Conservation (phyloP, 495 filamentous ascomycete species). For the Coniosporium apollinis region DNA sequence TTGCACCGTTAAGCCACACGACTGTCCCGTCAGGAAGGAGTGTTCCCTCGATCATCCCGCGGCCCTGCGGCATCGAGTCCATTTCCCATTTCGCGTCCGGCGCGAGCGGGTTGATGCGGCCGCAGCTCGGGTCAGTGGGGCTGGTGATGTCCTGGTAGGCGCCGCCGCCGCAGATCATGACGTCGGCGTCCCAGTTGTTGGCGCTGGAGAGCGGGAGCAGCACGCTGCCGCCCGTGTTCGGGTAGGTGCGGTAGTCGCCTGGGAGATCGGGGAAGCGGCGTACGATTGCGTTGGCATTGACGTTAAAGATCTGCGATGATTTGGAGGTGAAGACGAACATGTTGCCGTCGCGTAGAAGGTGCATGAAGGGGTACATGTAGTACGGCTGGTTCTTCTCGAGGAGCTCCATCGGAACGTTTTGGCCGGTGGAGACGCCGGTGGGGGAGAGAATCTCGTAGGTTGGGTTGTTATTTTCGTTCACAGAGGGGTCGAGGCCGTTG, state of each 20-base stretch:
- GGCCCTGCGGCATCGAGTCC: conserved; percentile 45
- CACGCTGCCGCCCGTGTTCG: conserved; percentile 44
- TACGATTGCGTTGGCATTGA: conserved; percentile 23
- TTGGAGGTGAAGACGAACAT: conserved; percentile 41
- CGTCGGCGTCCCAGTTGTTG: conserved; percentile 34
- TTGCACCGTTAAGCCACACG: conserved; percentile 41
- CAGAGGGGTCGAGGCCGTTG: conserved; percentile 42
- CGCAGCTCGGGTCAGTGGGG: conserved; percentile 42
- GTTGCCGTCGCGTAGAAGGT: conserved; percentile 37
- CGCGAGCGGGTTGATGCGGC: conserved; percentile 37
- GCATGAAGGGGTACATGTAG: conserved; percentile 51
- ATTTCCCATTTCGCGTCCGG: conserved; percentile 39
- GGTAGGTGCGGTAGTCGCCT: conserved; percentile 44
- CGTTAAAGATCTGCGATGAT: conserved; percentile 38
- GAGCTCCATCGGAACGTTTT: conserved; percentile 32
- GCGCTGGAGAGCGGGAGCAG: conserved; percentile 36
- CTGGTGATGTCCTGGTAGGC: conserved; percentile 45
- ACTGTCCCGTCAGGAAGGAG: conserved; percentile 45
- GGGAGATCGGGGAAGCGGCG: conserved; percentile 37
- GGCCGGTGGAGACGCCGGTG: conserved; percentile 26
- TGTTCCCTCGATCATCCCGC: conserved; percentile 42
- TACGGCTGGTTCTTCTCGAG: conserved; percentile 42
- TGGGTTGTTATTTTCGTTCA: conserved; percentile 42
- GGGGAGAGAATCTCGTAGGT: conserved; percentile 40
- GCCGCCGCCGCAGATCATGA: conserved; percentile 46